Base-by-base conservation (phyloP, 768 basidiomycete species). In the Xanthoconium purpureum region DNA sequence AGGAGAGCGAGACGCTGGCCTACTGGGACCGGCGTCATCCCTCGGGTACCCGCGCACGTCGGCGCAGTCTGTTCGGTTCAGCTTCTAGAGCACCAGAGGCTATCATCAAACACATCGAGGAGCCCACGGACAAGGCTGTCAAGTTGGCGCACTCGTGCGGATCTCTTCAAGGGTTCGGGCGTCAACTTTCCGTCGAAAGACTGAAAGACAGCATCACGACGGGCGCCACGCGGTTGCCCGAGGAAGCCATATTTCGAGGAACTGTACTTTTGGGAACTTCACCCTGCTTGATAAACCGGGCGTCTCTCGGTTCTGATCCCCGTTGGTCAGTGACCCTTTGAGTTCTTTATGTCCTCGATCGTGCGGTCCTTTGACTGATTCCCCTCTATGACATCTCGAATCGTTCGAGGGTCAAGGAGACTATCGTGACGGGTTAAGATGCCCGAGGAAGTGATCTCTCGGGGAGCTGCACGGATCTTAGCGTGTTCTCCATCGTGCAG, bases 21-120 rank as follows among this genome's bases (percentile, higher is more conserved):
- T 80, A 78, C 63, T 80, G 82, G 82, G 28, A 79, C 84, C 33
- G 81, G 81, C 0, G 64, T 78, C 29, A 81, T 85, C 33, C 80
- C 82, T 0, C 83, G 79, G 76, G 66, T 74, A 0, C 79, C 80
- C 7, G 71, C 76, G 0, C 74, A 77, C 0, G 3, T 73, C 1
- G 69, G 64, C 3, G 57, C 56, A 2, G 38, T 66, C 76, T 0
- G 39, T 49, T 0, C 65, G 74, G 4, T 15, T 29, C 2, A 55
- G 55, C 20, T 6, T 47, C 33, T 65, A 57, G 15, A 72, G 70
- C 6, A 66, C 60, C 8, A 20, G 40, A 0, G 52, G 58, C 59
- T 36, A 77, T 78, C 46, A 47, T 54, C 30, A 18, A 8, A 10
- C 52, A 45, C 15, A 38, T 54, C 35, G 73, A 76, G 42, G 77